Conservation (phyloP, 192 early-diverging fungal genomes). For the Neocallimastix lanati region DNA sequence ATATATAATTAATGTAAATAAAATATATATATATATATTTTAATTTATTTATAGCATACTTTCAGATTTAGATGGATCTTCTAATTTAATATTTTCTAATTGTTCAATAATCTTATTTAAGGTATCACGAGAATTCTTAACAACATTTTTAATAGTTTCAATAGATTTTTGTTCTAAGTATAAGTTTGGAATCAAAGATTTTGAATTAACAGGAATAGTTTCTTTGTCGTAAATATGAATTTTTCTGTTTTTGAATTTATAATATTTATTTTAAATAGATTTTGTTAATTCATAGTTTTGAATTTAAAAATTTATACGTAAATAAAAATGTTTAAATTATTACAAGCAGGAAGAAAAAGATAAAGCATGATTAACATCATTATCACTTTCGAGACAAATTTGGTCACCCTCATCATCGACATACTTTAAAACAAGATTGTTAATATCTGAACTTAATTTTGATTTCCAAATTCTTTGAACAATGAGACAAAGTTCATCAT, state of each 20-base stretch:
- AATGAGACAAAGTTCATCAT: background rate
- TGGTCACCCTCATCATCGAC: background rate
- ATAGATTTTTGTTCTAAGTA: background rate
- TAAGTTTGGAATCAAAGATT: background rate
- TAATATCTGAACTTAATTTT: background rate
- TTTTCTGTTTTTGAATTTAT: background rate
- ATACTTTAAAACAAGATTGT: background rate
- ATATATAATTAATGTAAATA: too few species aligned
- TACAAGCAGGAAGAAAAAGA: background rate
- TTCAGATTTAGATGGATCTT: too few species aligned
- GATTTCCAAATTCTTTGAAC: background rate
- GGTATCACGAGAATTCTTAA: background rate
- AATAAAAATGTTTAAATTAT: too few species aligned
- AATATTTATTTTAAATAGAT: too few species aligned
- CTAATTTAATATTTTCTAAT: background rate
- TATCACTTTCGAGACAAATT: background rate
- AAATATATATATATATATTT: too few species aligned
- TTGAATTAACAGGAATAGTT: background rate
- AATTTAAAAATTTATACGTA: too few species aligned
- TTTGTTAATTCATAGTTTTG: too few species aligned
- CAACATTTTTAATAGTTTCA: background rate
- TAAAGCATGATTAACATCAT: background rate
- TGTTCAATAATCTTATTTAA: background rate
- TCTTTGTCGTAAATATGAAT: background rate
- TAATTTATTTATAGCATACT: too few species aligned